These are phyloP conservation scores for Aspergillus pseudonomiae DNA, from an alignment of 2,329 filamentous ascomycete species.

Conservation along the genomic window DNA sequence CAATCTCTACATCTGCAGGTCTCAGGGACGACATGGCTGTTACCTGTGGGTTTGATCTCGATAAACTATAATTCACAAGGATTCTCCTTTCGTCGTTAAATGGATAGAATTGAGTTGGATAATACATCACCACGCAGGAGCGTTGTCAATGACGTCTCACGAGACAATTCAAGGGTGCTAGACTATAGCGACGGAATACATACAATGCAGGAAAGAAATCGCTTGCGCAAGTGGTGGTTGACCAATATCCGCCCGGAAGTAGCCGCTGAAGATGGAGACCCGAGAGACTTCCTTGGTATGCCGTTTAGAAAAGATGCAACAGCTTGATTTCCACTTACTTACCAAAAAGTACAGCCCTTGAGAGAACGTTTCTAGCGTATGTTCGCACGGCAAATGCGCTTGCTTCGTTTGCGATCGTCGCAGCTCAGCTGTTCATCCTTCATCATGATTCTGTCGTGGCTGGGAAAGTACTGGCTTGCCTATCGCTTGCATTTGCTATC, in stretches of 20 bases:
- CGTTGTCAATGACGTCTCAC: neutral
- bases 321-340: neutral
- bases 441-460: neutral
- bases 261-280: neutral
- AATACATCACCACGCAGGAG: neutral
- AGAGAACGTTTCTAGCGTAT: constrained; percentile 4
- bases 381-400: constrained; percentile 3
- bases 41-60: too few species aligned
- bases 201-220: neutral
- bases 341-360: neutral
- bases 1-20: neutral
- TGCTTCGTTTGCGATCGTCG: constrained; percentile 3
- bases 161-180: neutral
- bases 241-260: neutral
- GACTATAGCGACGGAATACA: neutral
- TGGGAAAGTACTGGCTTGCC: neutral
- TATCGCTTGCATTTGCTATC: constrained; percentile 1
- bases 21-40: neutral
- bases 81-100: neutral
- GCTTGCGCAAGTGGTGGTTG: neutral
- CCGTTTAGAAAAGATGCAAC: neutral
- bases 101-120: neutral
- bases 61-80: neutral
- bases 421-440: neutral
- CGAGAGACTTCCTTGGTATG: constrained; percentile 2